Conservation (phyloP, 352 stramenopile genomes). For the Nothophytophthora sp. region DNA sequence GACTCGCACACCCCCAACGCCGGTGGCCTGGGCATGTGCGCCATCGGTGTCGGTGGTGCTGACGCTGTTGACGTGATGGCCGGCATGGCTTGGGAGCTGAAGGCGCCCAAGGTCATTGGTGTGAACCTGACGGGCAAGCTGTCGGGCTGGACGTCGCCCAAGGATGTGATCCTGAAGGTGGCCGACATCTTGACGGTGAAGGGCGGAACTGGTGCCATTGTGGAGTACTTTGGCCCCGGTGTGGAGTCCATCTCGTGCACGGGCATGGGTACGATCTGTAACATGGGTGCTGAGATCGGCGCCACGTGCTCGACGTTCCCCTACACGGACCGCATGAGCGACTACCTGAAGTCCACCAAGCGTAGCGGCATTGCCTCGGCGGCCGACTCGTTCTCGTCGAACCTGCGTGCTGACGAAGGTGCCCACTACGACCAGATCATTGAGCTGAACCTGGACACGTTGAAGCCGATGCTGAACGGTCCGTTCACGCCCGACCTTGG, state of each 20-base stretch:
- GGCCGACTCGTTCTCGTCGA: constrained; percentile 85
- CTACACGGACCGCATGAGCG: constrained; percentile 91
- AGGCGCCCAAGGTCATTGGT: constrained; percentile 95
- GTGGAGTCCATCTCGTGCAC: constrained; percentile 94
- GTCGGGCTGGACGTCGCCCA: constrained; percentile 92
- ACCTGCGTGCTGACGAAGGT: constrained; percentile 89
- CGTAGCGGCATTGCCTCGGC: constrained; percentile 89
- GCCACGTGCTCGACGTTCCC: constrained; percentile 95
- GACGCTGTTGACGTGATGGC: constrained; percentile 95
- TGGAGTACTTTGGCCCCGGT: constrained; percentile 94
- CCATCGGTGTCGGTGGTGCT: constrained; percentile 91
- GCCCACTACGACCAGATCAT: constrained; percentile 94
- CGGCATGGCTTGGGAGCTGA: constrained; percentile 94
- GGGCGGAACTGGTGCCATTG: constrained; percentile 92
- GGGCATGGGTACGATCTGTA: constrained; percentile 95
- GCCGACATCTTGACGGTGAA: constrained; percentile 94
- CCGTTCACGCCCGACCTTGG: constrained; percentile 93
- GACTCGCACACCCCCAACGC: constrained; percentile 95
- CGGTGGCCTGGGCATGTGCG: constrained; percentile 93
- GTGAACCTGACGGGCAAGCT: constrained; percentile 94
- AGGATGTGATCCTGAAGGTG: constrained; percentile 96
- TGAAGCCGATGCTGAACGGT: constrained; percentile 92
- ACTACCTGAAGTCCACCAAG: constrained; percentile 92
- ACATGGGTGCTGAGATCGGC: constrained; percentile 95
- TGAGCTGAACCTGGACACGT: constrained; percentile 91